These are phyloP conservation scores for Crithidia sp. DNA, from an alignment of 208 protist species.

Conservation along the genomic window DNA sequence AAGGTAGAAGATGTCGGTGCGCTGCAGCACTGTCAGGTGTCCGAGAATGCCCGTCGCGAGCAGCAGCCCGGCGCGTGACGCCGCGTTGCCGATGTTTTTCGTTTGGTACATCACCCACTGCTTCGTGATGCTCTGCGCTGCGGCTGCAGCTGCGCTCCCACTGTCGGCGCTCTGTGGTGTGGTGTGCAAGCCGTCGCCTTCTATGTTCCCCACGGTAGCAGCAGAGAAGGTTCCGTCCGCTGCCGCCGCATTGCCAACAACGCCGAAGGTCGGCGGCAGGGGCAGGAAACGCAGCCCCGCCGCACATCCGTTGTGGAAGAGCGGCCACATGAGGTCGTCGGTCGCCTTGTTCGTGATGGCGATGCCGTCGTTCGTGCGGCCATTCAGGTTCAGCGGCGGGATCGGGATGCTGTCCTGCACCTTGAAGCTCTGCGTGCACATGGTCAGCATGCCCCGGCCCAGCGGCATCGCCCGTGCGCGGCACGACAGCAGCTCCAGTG, in stretches of 20 bases:
- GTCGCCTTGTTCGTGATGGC: conserved; percentile 58
- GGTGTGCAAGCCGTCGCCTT: not conserved
- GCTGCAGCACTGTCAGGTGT: conserved; percentile 79
- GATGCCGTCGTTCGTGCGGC: conserved; percentile 73
- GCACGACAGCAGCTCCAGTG: conserved; percentile 52
- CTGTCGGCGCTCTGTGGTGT: not conserved
- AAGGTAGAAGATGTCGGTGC: conserved; percentile 88
- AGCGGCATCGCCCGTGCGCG: conserved; percentile 63
- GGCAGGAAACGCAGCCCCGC: conserved; percentile 83
- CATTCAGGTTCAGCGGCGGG: conserved; percentile 67
- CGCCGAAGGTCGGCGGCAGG: conserved; percentile 30
- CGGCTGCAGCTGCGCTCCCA: not conserved
- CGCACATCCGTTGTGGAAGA: conserved; percentile 88
- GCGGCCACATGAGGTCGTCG: conserved; percentile 73
- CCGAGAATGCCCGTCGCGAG: conserved; percentile 80
- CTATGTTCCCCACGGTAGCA: too few species aligned
- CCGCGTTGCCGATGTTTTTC: conserved; percentile 59
- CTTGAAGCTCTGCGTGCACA: conserved; percentile 83
- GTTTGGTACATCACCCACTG: conserved; percentile 92
- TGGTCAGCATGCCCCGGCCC: conserved; percentile 84
- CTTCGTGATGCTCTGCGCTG: conserved; percentile 57
- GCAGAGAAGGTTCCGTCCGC: too few species aligned
- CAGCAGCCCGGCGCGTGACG: conserved; percentile 72
- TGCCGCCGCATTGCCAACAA: not conserved
- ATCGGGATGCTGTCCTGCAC: conserved; percentile 83